Evolutionary conservation across 176 grass and related monocot species (phyloP), one percentile per base, ranked within the genome.

Genomic region (Calamus simplicifolius): DNA sequence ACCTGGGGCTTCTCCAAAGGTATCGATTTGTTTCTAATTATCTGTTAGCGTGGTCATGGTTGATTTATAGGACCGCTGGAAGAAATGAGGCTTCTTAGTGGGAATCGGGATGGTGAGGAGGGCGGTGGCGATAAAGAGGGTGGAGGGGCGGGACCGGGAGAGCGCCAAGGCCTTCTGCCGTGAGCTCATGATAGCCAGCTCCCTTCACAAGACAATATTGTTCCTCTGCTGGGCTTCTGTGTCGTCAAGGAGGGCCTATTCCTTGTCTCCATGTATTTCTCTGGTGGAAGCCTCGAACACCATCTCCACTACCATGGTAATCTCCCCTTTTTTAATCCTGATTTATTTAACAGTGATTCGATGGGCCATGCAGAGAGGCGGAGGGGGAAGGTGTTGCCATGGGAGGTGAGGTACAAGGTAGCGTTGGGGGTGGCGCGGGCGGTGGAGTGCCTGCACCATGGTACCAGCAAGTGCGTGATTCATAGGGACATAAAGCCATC

Each of bases 401-500:
- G 73, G 79, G 70, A 72, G 60, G 73, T 66, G 66, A 69, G 79
- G 6, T 82, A 82, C 59, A 76, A 82, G 54, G 79, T 77, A 30
- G 79, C 79, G 10, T 31, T 77, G 28, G 79, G 73, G 28, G 49
- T 77, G 25, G 79, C 79, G 31, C 73, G 29, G 18, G 79, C 79
- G 2, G 19, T 82, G 21, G 67, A 76, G 26, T 82, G 72, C 67
- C 52, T 82, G 35, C 79, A 82, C 51, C 67, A 67, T 49, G 79
- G 73, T 52, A 77, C 55, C 1, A 61, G 72, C 51, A 82, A 66
- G 50, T 82, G 73, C 61, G 54, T 82, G 0, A 72, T 82, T 18
- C 79, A 82, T 56, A 74, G 79, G 66, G 79, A 82, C 49, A 82
- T 82, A 60, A 82, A 82, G 62, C 68, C 79, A 26, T 82, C 79